phyloP scores from a whole-genome alignment of 2,329 filamentous ascomycete genomes.

The Polytolypa hystricis region DNA sequence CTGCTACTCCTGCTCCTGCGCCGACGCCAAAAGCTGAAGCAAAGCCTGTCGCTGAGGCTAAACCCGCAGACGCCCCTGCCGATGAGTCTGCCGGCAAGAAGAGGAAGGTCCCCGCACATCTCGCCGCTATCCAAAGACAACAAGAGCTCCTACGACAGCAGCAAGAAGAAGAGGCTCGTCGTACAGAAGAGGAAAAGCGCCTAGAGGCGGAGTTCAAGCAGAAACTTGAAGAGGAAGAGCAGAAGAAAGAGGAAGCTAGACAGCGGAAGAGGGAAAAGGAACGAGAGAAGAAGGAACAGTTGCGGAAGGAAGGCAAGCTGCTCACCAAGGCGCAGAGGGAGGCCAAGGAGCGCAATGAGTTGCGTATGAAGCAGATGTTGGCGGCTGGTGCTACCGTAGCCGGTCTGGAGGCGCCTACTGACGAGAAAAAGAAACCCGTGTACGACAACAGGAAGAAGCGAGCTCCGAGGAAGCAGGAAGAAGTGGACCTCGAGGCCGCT shows the following conservation, averaged over 20 bases:
- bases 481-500: constrained; percentile 43
- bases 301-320: constrained; percentile 38
- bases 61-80: constrained; percentile 24
- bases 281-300: constrained; percentile 40
- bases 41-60: constrained; percentile 34
- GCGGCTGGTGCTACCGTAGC: constrained; percentile 37
- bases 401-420: constrained; percentile 36
- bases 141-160: constrained; percentile 35
- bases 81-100: constrained; percentile 49
- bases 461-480: constrained; percentile 54
- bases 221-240: constrained; percentile 35
- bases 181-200: constrained; percentile 30
- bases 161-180: constrained; percentile 35
- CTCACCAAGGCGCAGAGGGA: constrained; percentile 40
- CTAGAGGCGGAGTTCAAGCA: constrained; percentile 28
- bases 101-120: constrained; percentile 66
- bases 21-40: constrained; percentile 45
- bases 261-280: constrained; percentile 39
- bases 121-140: constrained; percentile 40
- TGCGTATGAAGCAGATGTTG: constrained; percentile 40
- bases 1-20: constrained; percentile 33
- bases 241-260: constrained; percentile 35
- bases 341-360: constrained; percentile 36
- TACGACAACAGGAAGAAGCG: constrained; percentile 64
- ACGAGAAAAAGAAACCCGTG: constrained; percentile 64